phyloP scores from a whole-genome alignment of 352 stramenopile species.

The Phytophthora tentaculata region DNA sequence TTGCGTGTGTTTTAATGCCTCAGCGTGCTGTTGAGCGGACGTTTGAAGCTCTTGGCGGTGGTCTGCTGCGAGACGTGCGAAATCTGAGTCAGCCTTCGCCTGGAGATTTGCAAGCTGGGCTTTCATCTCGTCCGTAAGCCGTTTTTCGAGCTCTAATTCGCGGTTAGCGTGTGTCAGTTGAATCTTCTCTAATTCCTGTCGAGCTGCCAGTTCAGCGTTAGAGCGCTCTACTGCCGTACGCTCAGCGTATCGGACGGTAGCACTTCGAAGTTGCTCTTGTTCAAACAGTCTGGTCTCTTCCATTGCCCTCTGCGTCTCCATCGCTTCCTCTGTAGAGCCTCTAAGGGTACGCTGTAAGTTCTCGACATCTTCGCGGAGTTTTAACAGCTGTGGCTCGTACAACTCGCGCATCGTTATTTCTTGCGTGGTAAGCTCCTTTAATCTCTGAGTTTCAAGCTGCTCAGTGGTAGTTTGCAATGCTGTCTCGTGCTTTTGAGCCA shows the following conservation, averaged over 20 bases:
- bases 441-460: constrained; percentile 26
- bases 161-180: constrained; percentile 5
- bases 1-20: constrained; percentile 35
- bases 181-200: constrained; percentile 20
- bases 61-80: constrained; percentile 23
- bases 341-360: constrained; percentile 16
- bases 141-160: constrained; percentile 22
- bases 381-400: constrained; percentile 36
- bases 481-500: constrained; percentile 29
- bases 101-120: constrained; percentile 20
- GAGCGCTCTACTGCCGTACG: constrained; percentile 8
- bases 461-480: constrained; percentile 16
- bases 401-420: constrained; percentile 24
- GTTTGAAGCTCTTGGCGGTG: constrained; percentile 33
- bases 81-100: constrained; percentile 29
- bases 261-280: constrained; percentile 41
- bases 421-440: constrained; percentile 25
- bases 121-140: constrained; percentile 26
- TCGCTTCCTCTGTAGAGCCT: constrained; percentile 17
- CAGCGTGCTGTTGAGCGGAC: constrained; percentile 26
- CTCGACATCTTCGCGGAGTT: constrained; percentile 30
- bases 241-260: constrained; percentile 19
- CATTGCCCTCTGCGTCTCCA: constrained; percentile 19
- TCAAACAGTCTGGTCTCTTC: constrained; percentile 35
- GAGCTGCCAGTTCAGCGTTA: constrained; percentile 10